A percentile compares a stretch with the other conserved stretches of the same genome.
These are phyloP conservation scores for Arctostaphylos glauca DNA, from an alignment of 148 eudicot genomes.

Conservation along the genomic window DNA sequence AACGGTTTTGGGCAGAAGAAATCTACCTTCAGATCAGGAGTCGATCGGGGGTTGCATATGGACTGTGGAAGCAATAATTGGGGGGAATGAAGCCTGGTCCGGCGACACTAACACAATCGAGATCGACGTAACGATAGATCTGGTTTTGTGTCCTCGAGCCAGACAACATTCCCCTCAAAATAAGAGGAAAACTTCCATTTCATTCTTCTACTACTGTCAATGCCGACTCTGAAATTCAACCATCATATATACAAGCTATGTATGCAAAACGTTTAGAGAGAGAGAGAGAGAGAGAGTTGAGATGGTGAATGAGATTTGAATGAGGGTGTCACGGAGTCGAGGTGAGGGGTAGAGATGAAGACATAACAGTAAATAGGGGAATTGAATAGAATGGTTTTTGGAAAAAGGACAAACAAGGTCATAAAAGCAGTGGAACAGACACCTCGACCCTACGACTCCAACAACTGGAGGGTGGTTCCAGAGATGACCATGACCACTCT, in stretches of 20 bases:
- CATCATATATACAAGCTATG: not conserved
- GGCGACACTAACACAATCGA: constrained; percentile 24
- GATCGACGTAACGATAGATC: not conserved
- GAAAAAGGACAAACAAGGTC: not conserved
- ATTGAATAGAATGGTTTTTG: constrained; percentile 1
- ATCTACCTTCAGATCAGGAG: not conserved
- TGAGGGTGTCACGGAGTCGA: not conserved
- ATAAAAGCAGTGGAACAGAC: not conserved
- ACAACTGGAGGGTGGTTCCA: constrained; percentile 5
- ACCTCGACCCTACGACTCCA: constrained; percentile 3
- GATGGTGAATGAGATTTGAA: constrained; percentile 2
- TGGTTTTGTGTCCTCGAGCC: constrained; percentile 37
- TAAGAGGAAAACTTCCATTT: constrained; percentile 11
- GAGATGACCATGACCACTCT: not conserved
- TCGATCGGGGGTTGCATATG: not conserved
- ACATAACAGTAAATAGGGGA: not conserved
- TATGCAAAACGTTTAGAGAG: not conserved
- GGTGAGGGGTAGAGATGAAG: not conserved
- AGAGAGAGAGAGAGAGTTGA: not conserved
- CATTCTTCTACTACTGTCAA: not conserved
- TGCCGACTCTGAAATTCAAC: not conserved
- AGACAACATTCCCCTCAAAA: constrained; percentile 50
- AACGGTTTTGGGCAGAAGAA: not conserved
- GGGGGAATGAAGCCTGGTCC: constrained; percentile 78
- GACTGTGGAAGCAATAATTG: constrained; percentile 20